phyloP scores from a whole-genome alignment of 2,329 filamentous ascomycete genomes.

The Mollisia scopiformis region DNA sequence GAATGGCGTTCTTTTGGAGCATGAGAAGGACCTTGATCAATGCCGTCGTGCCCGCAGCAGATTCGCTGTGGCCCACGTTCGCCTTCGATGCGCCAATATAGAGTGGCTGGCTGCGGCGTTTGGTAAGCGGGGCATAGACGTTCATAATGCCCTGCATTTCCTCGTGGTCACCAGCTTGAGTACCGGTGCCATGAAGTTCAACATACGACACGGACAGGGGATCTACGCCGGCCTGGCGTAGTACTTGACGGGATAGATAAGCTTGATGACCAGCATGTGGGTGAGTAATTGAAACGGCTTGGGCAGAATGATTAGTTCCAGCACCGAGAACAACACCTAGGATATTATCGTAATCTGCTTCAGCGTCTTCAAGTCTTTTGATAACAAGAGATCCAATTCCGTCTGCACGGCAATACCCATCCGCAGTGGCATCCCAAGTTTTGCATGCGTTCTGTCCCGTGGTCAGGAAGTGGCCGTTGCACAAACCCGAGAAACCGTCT shows the following conservation, averaged over 20 bases:
- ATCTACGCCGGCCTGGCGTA: slow-evolving; percentile 72
- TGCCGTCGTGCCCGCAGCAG: slow-evolving; percentile 30
- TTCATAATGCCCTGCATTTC: slow-evolving; percentile 80
- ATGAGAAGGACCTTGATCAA: slow-evolving; percentile 34
- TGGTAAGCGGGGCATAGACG: slow-evolving; percentile 52
- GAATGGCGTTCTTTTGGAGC: slow-evolving; percentile 27
- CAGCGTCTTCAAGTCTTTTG: slow-evolving; percentile 52
- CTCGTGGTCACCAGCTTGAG: slow-evolving; percentile 77
- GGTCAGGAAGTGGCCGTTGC: too few species aligned
- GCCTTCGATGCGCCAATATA: slow-evolving; percentile 63
- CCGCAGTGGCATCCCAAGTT: slow-evolving; percentile 47
- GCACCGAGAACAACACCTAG: slow-evolving; percentile 64
- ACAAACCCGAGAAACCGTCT: too few species aligned
- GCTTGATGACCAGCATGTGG: slow-evolving; percentile 78
- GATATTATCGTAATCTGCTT: slow-evolving; percentile 51
- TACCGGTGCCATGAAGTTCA: slow-evolving; percentile 88
- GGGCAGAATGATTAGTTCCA: slow-evolving; percentile 79
- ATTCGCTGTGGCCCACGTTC: slow-evolving; percentile 37
- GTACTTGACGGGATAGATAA: slow-evolving; percentile 66
- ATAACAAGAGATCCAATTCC: slow-evolving; percentile 49
- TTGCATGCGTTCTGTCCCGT: slow-evolving; percentile 45
- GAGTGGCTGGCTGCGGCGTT: slow-evolving; percentile 48
- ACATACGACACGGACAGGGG: slow-evolving; percentile 78
- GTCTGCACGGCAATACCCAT: slow-evolving; percentile 56
- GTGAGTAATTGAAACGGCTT: slow-evolving; percentile 80